Evolutionary conservation across 208 protist species (phyloP).

Genomic region (Crithidia thermophila): DNA sequence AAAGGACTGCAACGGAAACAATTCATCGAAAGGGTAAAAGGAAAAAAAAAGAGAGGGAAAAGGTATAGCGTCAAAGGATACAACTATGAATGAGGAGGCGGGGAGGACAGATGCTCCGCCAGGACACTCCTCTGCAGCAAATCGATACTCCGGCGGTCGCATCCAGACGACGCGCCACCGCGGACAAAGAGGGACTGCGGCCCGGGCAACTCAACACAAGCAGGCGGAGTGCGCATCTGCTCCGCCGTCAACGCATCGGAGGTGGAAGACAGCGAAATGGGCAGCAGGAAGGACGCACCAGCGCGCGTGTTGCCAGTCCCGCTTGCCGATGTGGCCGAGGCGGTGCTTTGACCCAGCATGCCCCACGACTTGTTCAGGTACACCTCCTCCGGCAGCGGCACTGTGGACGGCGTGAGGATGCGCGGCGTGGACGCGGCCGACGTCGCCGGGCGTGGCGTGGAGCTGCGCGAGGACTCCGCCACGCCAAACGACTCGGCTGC

Average conservation of each 20-base stretch:
- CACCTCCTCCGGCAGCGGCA: constrained; percentile 5
- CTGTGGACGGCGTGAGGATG: neutral
- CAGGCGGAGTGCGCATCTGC: constrained; percentile 11
- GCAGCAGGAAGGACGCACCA: neutral
- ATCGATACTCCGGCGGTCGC: constrained; percentile 16
- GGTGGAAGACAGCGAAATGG: neutral
- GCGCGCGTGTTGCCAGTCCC: neutral
- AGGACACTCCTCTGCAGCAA: constrained; percentile 11
- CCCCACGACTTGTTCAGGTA: neutral
- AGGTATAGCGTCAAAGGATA: neutral
- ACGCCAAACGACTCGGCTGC: neutral
- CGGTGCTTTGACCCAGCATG: neutral
- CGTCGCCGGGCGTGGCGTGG: neutral
- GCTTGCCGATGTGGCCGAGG: no score
- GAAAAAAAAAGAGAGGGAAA: constrained; percentile 3
- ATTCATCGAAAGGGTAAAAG: neutral
- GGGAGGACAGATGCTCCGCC: constrained; percentile 1
- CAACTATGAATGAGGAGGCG: neutral
- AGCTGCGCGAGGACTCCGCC: neutral
- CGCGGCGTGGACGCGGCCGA: constrained; percentile 4
- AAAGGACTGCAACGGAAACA: neutral
- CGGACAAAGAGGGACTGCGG: constrained; percentile 33
- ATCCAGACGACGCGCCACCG: constrained; percentile 11
- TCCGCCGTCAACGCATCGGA: neutral
- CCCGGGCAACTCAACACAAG: constrained; percentile 29